phyloP scores from a whole-genome alignment of 768 basidiomycete genomes.

The Lactarius hatsudake region DNA sequence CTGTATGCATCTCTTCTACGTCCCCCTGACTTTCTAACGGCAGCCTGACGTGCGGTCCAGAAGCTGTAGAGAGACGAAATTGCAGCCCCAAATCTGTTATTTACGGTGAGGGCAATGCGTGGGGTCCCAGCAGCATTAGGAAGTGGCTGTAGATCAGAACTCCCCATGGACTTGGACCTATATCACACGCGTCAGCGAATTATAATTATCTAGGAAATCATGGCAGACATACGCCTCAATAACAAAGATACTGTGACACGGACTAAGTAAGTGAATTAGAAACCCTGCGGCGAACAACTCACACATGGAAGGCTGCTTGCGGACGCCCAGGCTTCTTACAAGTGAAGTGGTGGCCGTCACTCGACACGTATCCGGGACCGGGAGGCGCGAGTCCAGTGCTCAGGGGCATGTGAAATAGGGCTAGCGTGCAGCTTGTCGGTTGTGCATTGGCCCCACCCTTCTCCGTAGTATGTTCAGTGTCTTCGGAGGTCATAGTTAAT shows the following conservation, averaged over 20 bases:
- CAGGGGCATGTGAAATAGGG: slow-evolving; percentile 47
- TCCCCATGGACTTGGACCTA: slow-evolving; percentile 54
- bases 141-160: slow-evolving; percentile 43
- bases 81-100: slow-evolving; percentile 58
- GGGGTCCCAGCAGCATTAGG: slow-evolving; percentile 40
- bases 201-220: no score
- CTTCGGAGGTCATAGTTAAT: slow-evolving; percentile 27
- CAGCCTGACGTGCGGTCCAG: slow-evolving; percentile 50
- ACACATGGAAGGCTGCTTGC: slow-evolving; percentile 60
- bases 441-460: slow-evolving; percentile 35
- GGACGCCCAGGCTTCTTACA: slow-evolving; percentile 53
- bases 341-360: slow-evolving; percentile 52
- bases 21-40: slow-evolving; percentile 32
- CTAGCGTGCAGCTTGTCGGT: slow-evolving; percentile 52
- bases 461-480: slow-evolving; percentile 47
- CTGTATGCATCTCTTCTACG: slow-evolving; percentile 53
- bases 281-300: slow-evolving; percentile 29
- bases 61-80: slow-evolving; percentile 53
- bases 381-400: slow-evolving; percentile 30
- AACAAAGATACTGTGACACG: slow-evolving; percentile 45
- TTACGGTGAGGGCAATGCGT: slow-evolving; percentile 36
- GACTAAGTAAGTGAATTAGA: background rate
- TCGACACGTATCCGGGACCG: slow-evolving; percentile 48
- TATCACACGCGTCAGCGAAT: slow-evolving; percentile 2
- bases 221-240: slow-evolving; percentile 42